Evolutionary conservation across 2,329 filamentous ascomycete genomes (phyloP).

Genomic region (Trichophyton verrucosum): DNA sequence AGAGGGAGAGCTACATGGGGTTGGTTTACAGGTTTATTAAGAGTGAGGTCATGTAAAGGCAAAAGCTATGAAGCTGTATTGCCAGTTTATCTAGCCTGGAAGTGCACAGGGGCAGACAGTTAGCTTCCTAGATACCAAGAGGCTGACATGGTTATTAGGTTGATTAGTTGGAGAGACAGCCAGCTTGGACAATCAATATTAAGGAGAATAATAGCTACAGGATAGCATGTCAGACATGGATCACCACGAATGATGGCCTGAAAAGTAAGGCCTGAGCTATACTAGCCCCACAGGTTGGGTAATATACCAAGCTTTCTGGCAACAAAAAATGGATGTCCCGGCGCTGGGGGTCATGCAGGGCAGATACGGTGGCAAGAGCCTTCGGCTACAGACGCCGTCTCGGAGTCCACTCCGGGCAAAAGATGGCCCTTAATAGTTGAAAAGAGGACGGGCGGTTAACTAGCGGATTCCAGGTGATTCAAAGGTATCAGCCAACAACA

Average conservation of each 20-base stretch:
- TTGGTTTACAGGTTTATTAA: no score
- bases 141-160: no score
- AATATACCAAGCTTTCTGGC: background rate
- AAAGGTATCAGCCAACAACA: background rate
- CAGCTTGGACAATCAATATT: background rate
- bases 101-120: no score
- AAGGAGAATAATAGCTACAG: background rate
- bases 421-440: background rate
- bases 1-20: no score
- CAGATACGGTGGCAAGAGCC: background rate
- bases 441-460: no score
- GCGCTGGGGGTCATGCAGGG: background rate
- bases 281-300: background rate
- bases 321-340: background rate
- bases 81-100: no score
- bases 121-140: no score
- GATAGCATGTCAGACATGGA: background rate
- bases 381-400: background rate
- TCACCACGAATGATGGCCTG: background rate
- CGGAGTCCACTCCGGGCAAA: background rate
- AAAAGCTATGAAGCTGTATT: no score
- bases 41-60: no score
- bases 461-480: no score
- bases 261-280: background rate
- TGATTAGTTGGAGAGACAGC: no score